Base-by-base conservation (phyloP, 192 early-diverging fungal genomes). In the Geranomyces michiganensis region DNA sequence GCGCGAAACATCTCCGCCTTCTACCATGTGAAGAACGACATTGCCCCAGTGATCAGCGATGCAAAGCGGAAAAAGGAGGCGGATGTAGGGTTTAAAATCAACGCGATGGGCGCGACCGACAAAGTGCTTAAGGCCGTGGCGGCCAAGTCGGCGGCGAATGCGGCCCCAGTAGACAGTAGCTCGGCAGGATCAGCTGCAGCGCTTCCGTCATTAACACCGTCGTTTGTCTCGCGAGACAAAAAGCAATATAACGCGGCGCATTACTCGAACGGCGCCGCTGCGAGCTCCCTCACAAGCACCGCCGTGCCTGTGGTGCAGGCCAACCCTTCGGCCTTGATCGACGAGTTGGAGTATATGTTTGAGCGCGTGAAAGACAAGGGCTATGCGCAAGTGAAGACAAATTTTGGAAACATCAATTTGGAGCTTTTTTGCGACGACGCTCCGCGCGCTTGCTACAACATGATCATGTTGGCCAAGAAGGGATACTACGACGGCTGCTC, bases 381-480 rank as follows among this genome's bases (percentile, higher is more conserved):
- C 3, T 91, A 90, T 62, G 92, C 81, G 27, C 84, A 83, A 24
- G 85, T 99, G 15, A 66, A 83, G 24, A 99, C 96, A 33, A 94
- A 89, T 68, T 79, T 94, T 61, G 94, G 94, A 31, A 85, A 92
- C 29, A 65, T 96, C 55, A 90, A 92, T 70, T 73, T 96, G 29
- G 93, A 96, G 68, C 75, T 96, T 48, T 91, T 83, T 63, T 92
- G 92, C 63, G 85, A 86, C 33, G 89, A 90, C 77, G 86, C 92
- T 3, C 97, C 97, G 15, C 81, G 89, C 7, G 88, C 97, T 3
- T 96, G 94, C 69, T 91, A 93, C 77, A 99, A 99, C 76, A 95
- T 99, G 72, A 85, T 96, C 47, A 85, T 88, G 85, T 80, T 98
- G 32, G 88, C 91, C 1, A 93, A 92, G 76, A 75, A 81, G 33